Conservation (phyloP, 2,329 filamentous ascomycete species). For the Ophiocordyceps camponoti-rufipedis region DNA sequence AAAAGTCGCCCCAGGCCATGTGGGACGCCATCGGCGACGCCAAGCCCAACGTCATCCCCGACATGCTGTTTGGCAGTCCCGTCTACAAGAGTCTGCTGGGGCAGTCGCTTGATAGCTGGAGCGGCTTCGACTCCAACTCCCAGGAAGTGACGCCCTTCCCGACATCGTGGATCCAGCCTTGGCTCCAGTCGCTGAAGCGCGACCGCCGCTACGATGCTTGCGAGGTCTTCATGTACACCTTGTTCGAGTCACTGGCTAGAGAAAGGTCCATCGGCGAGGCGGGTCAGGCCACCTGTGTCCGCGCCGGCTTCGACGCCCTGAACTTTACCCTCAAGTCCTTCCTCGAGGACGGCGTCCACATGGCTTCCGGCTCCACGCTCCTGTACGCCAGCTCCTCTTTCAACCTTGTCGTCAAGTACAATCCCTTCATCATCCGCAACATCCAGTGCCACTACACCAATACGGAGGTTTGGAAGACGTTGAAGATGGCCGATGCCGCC, state of each 20-base stretch:
- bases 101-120: slow-evolving; percentile 32
- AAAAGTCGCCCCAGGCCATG: slow-evolving; percentile 61
- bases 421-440: slow-evolving; percentile 33
- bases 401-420: slow-evolving; percentile 45
- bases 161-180: slow-evolving; percentile 60
- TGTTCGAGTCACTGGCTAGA: slow-evolving; percentile 47
- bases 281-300: slow-evolving; percentile 42
- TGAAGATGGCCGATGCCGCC: slow-evolving; percentile 25
- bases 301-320: slow-evolving; percentile 44
- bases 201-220: slow-evolving; percentile 65
- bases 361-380: slow-evolving; percentile 32
- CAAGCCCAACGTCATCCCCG: slow-evolving; percentile 62
- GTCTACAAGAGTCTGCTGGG: slow-evolving; percentile 42
- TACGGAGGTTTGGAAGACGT: slow-evolving; percentile 19
- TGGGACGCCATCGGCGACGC: slow-evolving; percentile 79
- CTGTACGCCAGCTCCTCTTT: slow-evolving; percentile 47
- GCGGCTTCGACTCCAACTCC: slow-evolving; percentile 20
- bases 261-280: slow-evolving; percentile 33
- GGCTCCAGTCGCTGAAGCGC: slow-evolving; percentile 59
- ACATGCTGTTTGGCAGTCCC: slow-evolving; percentile 62
- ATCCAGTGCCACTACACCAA: slow-evolving; percentile 10
- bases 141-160: slow-evolving; percentile 39
- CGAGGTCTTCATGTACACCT: slow-evolving; percentile 56
- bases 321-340: slow-evolving; percentile 38
- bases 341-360: slow-evolving; percentile 22